Base-by-base conservation (phyloP, 441 rosid genomes). In the Populus trichocarpa region DNA sequence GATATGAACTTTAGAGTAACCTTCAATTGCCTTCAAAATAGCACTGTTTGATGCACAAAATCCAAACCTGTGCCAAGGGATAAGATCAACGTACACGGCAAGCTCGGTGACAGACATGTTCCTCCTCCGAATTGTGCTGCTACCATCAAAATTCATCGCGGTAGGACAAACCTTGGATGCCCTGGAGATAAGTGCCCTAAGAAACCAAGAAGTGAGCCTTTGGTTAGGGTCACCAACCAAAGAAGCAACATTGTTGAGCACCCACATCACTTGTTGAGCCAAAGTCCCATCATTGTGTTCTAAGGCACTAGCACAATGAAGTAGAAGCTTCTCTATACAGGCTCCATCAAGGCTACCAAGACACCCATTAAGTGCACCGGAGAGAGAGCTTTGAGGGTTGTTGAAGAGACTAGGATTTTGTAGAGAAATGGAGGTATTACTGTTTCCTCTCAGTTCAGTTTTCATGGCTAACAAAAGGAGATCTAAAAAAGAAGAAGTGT, bases 181-280 rank as follows among this genome's bases (percentile, higher is more conserved):
- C 75, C 90, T 80, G 33, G 87, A 86, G 67, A 90, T 84, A 20
- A 90, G 86, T 64, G 95, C 95, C 79, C 85, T 83, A 18, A 90
- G 75, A 61, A 89, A 90, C 89, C 91, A 88, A 7, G 88, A 84
- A 46, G 92, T 70, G 67, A 90, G 89, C 77, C 92, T 85, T 77
- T 89, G 90, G 81, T 89, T 90, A 8, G 91, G 91, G 81, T 89
- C 94, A 42, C 92, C 92, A 1, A 75, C 72, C 35, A 83, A 69
- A 32, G 94, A 90, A 35, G 94, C 92, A 70, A 90, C 90, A 74
- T 90, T 90, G 78, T 90, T 90, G 78, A 90, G 92, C 71, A 90
- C 94, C 94, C 94, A 90, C 94, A 90, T 90, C 73, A 90, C 94
- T 70, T 90, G 94, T 16, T 90, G 94, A 33, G 94, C 94, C 70